Evolutionary conservation across 805 yeast genomes (phyloP).

Genomic region (Spathaspora gorwiae): DNA sequence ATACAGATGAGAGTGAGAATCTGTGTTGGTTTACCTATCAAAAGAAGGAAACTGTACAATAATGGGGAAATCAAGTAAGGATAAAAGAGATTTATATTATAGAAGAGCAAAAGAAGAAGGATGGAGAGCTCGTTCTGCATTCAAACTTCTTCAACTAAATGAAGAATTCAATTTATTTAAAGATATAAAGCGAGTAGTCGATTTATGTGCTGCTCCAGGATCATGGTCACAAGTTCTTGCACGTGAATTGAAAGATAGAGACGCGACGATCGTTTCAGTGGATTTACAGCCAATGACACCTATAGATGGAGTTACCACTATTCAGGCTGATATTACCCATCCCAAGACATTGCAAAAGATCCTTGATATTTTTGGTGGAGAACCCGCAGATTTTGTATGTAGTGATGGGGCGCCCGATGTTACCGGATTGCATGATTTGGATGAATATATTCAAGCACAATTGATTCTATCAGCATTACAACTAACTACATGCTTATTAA

Average conservation of each 20-base stretch:
- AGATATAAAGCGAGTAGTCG: constrained; percentile 80
- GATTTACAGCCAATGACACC: constrained; percentile 98
- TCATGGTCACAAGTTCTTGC: constrained; percentile 97
- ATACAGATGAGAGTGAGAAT: too few species aligned
- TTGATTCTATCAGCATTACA: constrained; percentile 86
- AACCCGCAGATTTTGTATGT: constrained; percentile 91
- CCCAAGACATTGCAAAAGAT: constrained; percentile 80
- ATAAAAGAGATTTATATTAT: constrained; percentile 87
- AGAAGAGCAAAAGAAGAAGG: constrained; percentile 97
- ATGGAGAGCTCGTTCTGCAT: constrained; percentile 96
- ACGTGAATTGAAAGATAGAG: constrained; percentile 52
- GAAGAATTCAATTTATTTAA: constrained; percentile 82
- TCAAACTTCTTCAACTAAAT: constrained; percentile 83
- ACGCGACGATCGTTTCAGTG: constrained; percentile 83
- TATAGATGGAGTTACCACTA: constrained; percentile 79
- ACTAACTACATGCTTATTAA: constrained; percentile 80
- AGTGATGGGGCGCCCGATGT: constrained; percentile 99
- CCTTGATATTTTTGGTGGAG: constrained; percentile 79
- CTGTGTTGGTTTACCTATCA: too few species aligned
- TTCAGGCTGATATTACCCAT: constrained; percentile 97
- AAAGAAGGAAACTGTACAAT: neutral
- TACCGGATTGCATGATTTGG: constrained; percentile 93
- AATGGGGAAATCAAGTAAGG: constrained; percentile 95
- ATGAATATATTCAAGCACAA: constrained; percentile 96
- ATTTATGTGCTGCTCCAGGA: constrained; percentile 97